Evolutionary conservation across 805 yeast species (phyloP).

Genomic region (Pichia cephalocereana): DNA sequence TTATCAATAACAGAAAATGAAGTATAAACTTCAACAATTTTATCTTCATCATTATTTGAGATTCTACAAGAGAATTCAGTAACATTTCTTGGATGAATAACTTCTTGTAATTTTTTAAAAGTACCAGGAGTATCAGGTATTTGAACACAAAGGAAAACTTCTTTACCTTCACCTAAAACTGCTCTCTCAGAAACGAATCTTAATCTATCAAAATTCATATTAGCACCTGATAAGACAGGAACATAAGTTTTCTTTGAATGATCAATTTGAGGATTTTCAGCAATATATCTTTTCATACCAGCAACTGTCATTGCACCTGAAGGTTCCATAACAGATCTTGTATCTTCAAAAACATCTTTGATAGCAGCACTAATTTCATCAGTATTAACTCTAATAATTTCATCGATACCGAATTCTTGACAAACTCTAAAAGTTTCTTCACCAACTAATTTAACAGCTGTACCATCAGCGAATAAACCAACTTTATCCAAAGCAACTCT

Average conservation of each 20-base stretch:
- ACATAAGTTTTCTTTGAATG: slow-evolving; percentile 65
- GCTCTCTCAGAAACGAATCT: slow-evolving; percentile 97
- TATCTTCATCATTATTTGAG: slow-evolving; percentile 31
- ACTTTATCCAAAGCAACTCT: slow-evolving; percentile 57
- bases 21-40: slow-evolving; percentile 70
- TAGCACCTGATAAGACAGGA: slow-evolving; percentile 90
- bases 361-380: slow-evolving; percentile 89
- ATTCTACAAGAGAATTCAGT: slow-evolving; percentile 93
- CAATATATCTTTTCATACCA: slow-evolving; percentile 78
- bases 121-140: slow-evolving; percentile 94
- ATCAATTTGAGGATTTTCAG: slow-evolving; percentile 57
- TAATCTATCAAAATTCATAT: slow-evolving; percentile 94
- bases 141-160: slow-evolving; percentile 81
- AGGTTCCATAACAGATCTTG: slow-evolving; percentile 90
- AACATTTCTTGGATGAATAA: slow-evolving; percentile 79
- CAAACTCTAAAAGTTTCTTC: slow-evolving; percentile 84
- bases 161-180: slow-evolving; percentile 96
- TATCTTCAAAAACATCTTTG: slow-evolving; percentile 93
- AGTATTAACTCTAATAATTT: slow-evolving; percentile 54
- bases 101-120: slow-evolving; percentile 63
- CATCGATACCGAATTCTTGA: slow-evolving; percentile 68
- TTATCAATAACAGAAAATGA: slow-evolving; percentile 80
- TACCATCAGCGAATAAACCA: slow-evolving; percentile 98
- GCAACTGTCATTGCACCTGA: slow-evolving; percentile 97
- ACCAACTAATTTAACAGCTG: slow-evolving; percentile 88